These are phyloP conservation scores for Dictyostelium intermedium DNA, from an alignment of 78 protist genomes.

Conservation along the genomic window DNA sequence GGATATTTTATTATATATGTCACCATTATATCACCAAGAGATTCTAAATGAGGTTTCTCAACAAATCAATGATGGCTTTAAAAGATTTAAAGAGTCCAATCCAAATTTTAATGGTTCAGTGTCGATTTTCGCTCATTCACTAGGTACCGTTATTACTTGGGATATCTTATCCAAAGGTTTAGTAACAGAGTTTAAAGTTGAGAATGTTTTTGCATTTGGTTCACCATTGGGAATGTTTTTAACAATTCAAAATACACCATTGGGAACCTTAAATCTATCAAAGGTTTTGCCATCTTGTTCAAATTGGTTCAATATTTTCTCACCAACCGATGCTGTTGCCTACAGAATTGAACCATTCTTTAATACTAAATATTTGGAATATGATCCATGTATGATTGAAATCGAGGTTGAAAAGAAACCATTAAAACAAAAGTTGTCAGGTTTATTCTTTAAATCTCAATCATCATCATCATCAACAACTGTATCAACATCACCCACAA, in stretches of 20 bases:
- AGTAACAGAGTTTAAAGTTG: constrained; percentile 1
- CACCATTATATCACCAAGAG: constrained; percentile 29
- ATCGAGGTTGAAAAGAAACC: not conserved
- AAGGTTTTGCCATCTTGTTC: not conserved
- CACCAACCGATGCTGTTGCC: constrained; percentile 44
- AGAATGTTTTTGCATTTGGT: constrained; percentile 46
- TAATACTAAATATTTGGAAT: constrained; percentile 5
- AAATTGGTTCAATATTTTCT: constrained; percentile 43
- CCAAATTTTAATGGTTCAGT: constrained; percentile 25
- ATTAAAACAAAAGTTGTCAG: constrained; percentile 9
- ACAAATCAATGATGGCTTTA: not conserved
- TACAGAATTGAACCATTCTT: constrained; percentile 59
- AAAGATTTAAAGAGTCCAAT: not conserved
- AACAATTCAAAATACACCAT: not conserved
- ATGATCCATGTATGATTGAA: not conserved
- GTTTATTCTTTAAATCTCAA: not conserved
- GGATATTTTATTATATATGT: constrained; percentile 32
- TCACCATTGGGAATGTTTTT: constrained; percentile 51
- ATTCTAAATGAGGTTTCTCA: constrained; percentile 2
- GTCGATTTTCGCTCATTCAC: constrained; percentile 19
- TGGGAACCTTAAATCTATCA: not conserved
- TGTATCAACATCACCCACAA: not conserved
- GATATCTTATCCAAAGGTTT: constrained; percentile 3
- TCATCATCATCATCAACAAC: not conserved
- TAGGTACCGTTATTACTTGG: constrained; percentile 44